These are phyloP conservation scores for Aspergillus fumigatiaffinis DNA, from an alignment of 2,329 filamentous ascomycete species.

Conservation along the genomic window DNA sequence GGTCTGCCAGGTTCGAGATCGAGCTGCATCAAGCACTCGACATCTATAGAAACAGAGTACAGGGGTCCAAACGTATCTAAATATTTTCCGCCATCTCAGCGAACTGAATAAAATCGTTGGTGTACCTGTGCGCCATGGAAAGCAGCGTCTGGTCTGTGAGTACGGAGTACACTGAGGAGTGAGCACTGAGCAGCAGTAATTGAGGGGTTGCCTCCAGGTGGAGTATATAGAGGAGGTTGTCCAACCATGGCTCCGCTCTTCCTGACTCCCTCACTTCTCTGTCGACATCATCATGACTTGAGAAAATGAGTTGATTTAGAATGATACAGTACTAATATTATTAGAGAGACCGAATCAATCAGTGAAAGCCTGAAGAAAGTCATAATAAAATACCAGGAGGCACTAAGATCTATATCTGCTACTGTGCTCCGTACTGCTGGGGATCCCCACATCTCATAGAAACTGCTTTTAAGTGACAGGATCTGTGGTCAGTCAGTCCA, in stretches of 20 bases:
- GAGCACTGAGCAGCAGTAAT: conserved; percentile 1
- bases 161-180: neutral
- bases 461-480: neutral
- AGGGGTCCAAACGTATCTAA: neutral
- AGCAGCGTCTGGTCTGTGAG: neutral
- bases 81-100: neutral
- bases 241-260: conserved; percentile 19
- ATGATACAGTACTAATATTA: neutral
- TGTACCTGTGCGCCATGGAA: neutral
- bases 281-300: neutral
- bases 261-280: conserved; percentile 12
- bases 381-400: neutral
- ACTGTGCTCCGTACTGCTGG: neutral
- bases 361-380: neutral
- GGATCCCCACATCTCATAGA: neutral
- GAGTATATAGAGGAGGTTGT: conserved; percentile 2
- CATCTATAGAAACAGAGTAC: neutral
- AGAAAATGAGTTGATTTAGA: neutral
- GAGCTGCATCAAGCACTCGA: neutral
- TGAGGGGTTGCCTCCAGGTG: conserved; percentile 19
- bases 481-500: neutral
- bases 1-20: neutral
- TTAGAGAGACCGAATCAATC: neutral
- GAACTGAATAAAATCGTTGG: neutral
- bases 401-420: neutral